phyloP scores from a whole-genome alignment of 2,329 filamentous ascomycete species.

The Neopestalotiopsis clavispora region DNA sequence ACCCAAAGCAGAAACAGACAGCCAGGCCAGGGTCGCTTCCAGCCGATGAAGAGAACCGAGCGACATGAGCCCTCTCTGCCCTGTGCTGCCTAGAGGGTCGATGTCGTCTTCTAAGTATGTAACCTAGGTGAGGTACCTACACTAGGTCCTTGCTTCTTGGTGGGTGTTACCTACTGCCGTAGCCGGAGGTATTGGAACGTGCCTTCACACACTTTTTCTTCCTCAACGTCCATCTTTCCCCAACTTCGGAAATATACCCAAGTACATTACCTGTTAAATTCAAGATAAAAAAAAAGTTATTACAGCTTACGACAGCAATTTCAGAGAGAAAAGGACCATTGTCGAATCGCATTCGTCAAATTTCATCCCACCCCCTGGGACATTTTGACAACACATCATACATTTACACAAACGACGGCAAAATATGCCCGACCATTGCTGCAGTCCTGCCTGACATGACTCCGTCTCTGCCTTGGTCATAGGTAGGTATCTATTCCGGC shows the following conservation, averaged over 20 bases:
- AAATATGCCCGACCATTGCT: constrained; percentile 45
- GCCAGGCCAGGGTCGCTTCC: neutral
- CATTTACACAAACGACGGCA: constrained; percentile 25
- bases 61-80: neutral
- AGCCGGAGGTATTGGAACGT: constrained; percentile 3
- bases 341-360: constrained; percentile 18
- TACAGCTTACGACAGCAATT: constrained; percentile 5
- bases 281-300: neutral
- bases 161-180: neutral
- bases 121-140: neutral
- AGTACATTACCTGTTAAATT: neutral
- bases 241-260: neutral
- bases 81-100: neutral
- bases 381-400: constrained; percentile 58
- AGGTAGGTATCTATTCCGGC: constrained; percentile 26
- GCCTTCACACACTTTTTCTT: neutral
- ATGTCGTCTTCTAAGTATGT: neutral
- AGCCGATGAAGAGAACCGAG: neutral
- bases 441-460: constrained; percentile 53
- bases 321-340: constrained; percentile 18
- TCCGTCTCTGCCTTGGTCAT: constrained; percentile 16
- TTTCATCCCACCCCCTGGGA: constrained; percentile 27
- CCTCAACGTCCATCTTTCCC: constrained; percentile 1
- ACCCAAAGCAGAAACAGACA: constrained; percentile 17
- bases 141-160: neutral